Evolutionary conservation across 2,329 filamentous ascomycete species (phyloP).

Genomic region (Ceratocystis cubensis): DNA sequence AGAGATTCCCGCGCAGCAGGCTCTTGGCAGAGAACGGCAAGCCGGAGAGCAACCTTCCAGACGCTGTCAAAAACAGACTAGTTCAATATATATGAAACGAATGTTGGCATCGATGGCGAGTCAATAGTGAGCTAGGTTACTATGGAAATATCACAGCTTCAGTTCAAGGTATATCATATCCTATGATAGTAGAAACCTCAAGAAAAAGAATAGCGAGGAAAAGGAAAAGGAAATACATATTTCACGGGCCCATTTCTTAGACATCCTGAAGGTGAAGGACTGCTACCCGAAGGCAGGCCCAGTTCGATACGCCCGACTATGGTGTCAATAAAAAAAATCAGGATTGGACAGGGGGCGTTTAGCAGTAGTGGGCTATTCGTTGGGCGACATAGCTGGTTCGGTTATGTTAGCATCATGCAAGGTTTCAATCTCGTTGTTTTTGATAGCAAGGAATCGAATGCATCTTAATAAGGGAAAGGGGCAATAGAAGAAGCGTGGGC

Average conservation of each 20-base stretch:
- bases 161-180: background rate
- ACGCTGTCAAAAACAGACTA: background rate
- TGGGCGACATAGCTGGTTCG: background rate
- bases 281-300: background rate
- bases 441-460: background rate
- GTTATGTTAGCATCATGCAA: background rate
- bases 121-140: background rate
- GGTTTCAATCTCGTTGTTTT: background rate
- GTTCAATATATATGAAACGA: background rate
- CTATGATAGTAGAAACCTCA: background rate
- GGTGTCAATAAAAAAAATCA: background rate
- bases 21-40: background rate
- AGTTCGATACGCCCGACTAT: slow-evolving; percentile 14
- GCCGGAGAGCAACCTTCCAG: background rate
- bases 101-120: background rate
- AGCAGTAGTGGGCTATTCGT: background rate
- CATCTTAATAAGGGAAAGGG: background rate
- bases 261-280: background rate
- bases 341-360: background rate
- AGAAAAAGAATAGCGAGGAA: background rate
- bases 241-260: background rate
- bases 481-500: background rate
- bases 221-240: background rate
- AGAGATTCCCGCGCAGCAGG: background rate
- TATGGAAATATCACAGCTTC: background rate